Base-by-base conservation (phyloP, 1,139 yeast species). In the Suhomyces wounanorum region DNA sequence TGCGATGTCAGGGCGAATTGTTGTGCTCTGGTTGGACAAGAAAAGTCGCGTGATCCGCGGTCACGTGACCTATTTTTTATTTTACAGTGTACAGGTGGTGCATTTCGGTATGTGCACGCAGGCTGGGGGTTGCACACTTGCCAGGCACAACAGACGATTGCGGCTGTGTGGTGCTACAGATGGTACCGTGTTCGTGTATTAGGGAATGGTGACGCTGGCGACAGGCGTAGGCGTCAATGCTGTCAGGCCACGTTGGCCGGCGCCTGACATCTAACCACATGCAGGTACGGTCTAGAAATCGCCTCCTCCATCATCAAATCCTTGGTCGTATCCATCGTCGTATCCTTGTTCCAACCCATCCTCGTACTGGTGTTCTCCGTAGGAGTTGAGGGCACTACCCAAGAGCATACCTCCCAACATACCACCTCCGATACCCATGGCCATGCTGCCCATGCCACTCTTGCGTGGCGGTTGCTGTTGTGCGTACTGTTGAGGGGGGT, bases 361-460 rank as follows among this genome's bases (percentile, higher is more conserved):
- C 47, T 56, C 48, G 43, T 64, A 55, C 21, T 65, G 65, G 52
- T 65, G 67, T 23, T 65, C 56, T 30, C 56, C 59, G 31, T 52
- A 59, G 26, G 62, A 64, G 23, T 58, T 40, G 43, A 60, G 41
- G 67, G 74, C 69, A 21, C 66, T 61, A 53, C 79, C 72, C 37
- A 79, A 65, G 11, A 66, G 66, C 74, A 84, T 71, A 53, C 95
- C 96, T 52, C 95, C 96, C 7, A 88, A 68, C 51, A 88, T 63
- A 68, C 96, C 96, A 30, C 87, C 94, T 58, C 94, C 95, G 0
- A 84, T 86, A 59, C 96, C 96, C 63, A 85, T 66, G 28, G 87
- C 83, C 70, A 82, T 61, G 36, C 84, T 81, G 14, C 83, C 78
- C 45, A 75, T 64, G 3, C 64, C 73, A 47, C 69, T 60, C 59